Evolutionary conservation across 495 filamentous ascomycete species (phyloP), one percentile per base, ranked within the genome.

Genomic region (Aeminium ludgeri): DNA sequence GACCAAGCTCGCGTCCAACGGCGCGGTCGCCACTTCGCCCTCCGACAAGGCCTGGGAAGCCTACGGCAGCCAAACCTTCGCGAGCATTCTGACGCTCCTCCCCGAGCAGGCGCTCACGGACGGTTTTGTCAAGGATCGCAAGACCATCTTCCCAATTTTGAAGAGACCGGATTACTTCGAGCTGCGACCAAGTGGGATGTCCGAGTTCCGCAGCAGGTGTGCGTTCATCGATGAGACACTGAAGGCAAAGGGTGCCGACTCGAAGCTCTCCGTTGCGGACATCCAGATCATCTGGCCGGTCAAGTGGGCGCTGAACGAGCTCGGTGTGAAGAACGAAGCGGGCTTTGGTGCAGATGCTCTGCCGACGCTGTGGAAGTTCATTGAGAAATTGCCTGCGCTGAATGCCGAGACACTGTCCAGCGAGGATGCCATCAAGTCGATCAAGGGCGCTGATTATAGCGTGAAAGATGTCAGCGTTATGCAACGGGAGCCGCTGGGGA

Each of bases 71-170:
- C 19, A 12, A 3, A 29, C 28, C 12, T 55, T 55, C 40, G 25
- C 13, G 13, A 44, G 30, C 18, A 29, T 40, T 7, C 20, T 55
- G 5, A 40, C 39, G n/a, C 19, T 52, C 12, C 11, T 49, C 10
- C 44, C 47, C 10, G 10, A 18, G 8, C 10, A 42, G 30, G 30
- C 30, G 12, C 15, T 55, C 20, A 33, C 18, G 7, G n/a, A 27
- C 6, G 38, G 35, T 3, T 50, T 53, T 33, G 40, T 46, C 31
- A 48, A 52, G 34, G 52, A 55, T 32, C 44, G 52, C 32, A 19
- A 38, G 25, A 52, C 37, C 20, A 48, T 55, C 27, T 55, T 55
- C 28, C 52, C 52, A 2, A 25, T 36, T 10, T 11, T 55, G 18
- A 38, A 15, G 16, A 44, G 52, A 7, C 31, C 31, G 23, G 49